Base-by-base conservation (phyloP, 2,329 filamentous ascomycete species). In the Cyphellophora europaea region DNA sequence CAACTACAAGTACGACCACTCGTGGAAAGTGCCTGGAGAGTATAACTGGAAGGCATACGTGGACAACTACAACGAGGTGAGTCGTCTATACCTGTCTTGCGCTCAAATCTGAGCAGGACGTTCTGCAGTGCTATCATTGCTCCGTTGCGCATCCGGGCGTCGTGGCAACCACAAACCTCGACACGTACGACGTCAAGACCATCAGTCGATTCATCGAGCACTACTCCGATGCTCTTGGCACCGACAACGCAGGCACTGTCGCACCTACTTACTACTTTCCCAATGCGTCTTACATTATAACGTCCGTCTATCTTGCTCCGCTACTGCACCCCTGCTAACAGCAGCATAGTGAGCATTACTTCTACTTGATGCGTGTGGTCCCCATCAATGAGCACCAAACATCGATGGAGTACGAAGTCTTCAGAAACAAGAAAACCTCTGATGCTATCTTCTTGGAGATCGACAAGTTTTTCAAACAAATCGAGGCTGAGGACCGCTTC, bases 401-500 rank as follows among this genome's bases (percentile, higher is more conserved):
- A 2, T 58, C 61, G 27, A 78, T 80, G 70, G 62, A 65, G 38
- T 79, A 79, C 53, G 72, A 80, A 50, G 67, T 79, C 36, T 79
- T 66, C 62, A 65, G 74, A 39, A 73, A 79, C 64, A 74, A 72
- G 52, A 57, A 71, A 50, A 69, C 73, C 3, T 63, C 61, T 12
- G 70, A 77, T 6, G 67, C 69, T 16, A 68, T 76, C 41, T 79
- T 79, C 51, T 54, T 64, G 12, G 54, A 62, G 35, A 73, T 79
- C 53, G 67, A 65, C 52, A 55, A 69, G 30, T 71, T 78, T 47
- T 79, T 78, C 61, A 74, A 73, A 55, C 69, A 71, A 27, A 67
- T 80, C 53, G 72, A 79, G 69, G 63, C 65, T 2, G 76, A 80
- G 53, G 76, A 80, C 58, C 79, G 79, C 49, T 62, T 68, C 6